A percentile compares a stretch with the other conserved stretches of the same genome.
Conservation (phyloP, 441 rosid genomes). For the Eruca vesicaria region DNA sequence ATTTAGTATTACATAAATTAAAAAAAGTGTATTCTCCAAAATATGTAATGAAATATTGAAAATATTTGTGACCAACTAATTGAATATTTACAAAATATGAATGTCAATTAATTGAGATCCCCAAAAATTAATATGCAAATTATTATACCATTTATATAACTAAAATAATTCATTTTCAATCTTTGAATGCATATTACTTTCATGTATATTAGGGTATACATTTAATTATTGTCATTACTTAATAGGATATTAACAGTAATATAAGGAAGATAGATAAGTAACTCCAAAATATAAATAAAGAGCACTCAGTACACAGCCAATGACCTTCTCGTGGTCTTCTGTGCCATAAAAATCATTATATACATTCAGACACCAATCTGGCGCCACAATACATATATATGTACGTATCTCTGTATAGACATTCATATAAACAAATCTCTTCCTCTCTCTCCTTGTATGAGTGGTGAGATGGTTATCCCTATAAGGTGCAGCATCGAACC, state of each 20-base stretch:
- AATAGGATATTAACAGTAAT: neutral
- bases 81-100: neutral
- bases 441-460: constrained; percentile 32
- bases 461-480: constrained; percentile 54
- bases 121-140: neutral
- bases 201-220: neutral
- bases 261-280: neutral
- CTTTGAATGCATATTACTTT: neutral
- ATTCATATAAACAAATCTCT: constrained; percentile 2
- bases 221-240: neutral
- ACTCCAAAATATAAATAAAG: constrained; percentile 10
- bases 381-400: constrained; percentile 16
- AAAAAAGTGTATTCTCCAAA: neutral
- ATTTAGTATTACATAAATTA: neutral
- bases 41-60: neutral
- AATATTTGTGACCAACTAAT: neutral
- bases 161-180: neutral
- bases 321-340: constrained; percentile 37
- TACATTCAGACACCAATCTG: constrained; percentile 31
- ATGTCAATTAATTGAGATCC: neutral
- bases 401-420: neutral
- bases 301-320: constrained; percentile 12
- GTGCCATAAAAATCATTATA: constrained; percentile 32
- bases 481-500: constrained; percentile 36
- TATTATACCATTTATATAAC: neutral